Conservation (phyloP, 345 rosid genomes). For the Linum trigynum region DNA sequence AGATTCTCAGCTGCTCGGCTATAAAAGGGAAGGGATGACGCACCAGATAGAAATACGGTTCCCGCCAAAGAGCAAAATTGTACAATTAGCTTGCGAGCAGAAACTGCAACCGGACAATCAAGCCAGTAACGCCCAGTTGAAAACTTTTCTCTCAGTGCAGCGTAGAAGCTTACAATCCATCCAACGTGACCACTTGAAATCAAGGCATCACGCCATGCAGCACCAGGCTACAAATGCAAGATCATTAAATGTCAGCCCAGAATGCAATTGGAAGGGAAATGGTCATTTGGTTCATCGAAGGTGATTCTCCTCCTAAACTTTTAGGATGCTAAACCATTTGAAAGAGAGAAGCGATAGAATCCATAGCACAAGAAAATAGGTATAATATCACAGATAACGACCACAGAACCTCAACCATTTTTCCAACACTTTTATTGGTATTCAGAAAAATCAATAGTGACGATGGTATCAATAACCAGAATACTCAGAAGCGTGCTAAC, state of each 20-base stretch:
- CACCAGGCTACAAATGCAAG: slow-evolving; percentile 70
- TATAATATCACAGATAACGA: not conserved
- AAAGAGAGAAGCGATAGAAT: not conserved
- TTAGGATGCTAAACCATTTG: not conserved
- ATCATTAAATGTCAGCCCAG: slow-evolving; percentile 1
- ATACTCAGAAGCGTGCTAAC: not conserved
- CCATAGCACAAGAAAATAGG: not conserved
- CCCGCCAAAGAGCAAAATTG: slow-evolving; percentile 89
- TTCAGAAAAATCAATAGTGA: not conserved
- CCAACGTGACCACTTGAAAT: slow-evolving; percentile 77
- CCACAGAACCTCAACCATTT: not conserved
- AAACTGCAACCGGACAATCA: slow-evolving; percentile 87
- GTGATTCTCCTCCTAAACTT: not conserved
- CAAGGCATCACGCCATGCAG: slow-evolving; percentile 80
- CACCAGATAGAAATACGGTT: slow-evolving; percentile 67
- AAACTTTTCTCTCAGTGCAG: slow-evolving; percentile 72
- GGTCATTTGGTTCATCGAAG: not conserved
- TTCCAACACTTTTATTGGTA: no score
- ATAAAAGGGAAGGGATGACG: slow-evolving; percentile 10
- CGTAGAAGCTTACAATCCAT: slow-evolving; percentile 72
- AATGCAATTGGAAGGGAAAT: not conserved
- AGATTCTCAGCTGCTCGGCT: not conserved
- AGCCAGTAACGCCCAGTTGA: slow-evolving; percentile 62
- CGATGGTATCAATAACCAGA: not conserved
- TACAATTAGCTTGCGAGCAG: slow-evolving; percentile 88